phyloP scores from a whole-genome alignment of 306 rosid species.

The Fragaria vesca region DNA sequence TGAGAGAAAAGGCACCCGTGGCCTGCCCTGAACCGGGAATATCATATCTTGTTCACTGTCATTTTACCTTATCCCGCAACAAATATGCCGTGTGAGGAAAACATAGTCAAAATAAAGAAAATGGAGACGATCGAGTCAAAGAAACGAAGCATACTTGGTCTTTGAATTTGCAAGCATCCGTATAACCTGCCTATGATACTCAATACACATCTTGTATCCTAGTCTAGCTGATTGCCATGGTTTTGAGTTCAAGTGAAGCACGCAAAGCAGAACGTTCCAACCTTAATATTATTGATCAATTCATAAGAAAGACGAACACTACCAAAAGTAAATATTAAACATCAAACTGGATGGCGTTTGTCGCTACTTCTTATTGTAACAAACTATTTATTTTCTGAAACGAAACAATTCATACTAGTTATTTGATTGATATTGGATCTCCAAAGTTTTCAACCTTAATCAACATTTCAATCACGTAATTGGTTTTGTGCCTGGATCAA shows the following conservation, averaged over 20 bases:
- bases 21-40: background rate
- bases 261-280: background rate
- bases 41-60: background rate
- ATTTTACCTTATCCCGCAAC: background rate
- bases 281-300: background rate
- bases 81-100: background rate
- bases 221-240: background rate
- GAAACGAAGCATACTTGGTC: background rate
- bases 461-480: background rate
- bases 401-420: background rate
- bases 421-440: background rate
- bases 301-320: too few relatives aligned
- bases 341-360: background rate
- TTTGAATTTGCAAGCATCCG: background rate
- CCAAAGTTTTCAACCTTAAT: background rate
- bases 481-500: background rate
- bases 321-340: background rate
- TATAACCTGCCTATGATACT: background rate
- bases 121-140: background rate
- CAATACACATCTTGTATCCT: background rate
- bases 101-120: background rate
- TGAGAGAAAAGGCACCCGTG: background rate
- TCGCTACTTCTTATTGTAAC: background rate
- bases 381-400: background rate
- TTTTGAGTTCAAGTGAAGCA: background rate